Base-by-base conservation (phyloP, 2,329 filamentous ascomycete species). In the Sporothrix sp. region DNA sequence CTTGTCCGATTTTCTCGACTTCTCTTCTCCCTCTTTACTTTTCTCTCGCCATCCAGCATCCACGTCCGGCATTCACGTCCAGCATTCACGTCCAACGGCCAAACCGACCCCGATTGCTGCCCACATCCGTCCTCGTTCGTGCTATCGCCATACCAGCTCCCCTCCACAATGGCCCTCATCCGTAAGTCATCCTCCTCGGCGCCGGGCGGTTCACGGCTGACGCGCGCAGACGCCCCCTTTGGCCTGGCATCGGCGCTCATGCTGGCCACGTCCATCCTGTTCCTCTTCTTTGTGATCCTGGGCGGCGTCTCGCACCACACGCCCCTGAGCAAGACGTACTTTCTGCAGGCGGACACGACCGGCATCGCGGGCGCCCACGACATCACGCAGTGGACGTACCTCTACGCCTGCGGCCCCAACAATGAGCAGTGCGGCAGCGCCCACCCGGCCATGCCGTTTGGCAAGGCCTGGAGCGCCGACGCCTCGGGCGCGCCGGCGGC, bases 361-460 rank as follows among this genome's bases (percentile, higher is more conserved):
- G 79, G 74, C 62, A 89, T 95, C 62, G 71, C 76, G 3, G 82
- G 82, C 43, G 83, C 87, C 11, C 78, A 82, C 48, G 56, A 73
- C 46, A 60, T 76, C 16, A 83, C 87, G 11, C 82, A 91, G 69
- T 97, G 91, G 91, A 94, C 89, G 32, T 95, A 85, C 69, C 93
- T 94, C 74, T 83, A 86, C 65, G 73, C 94, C 55, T 95, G 90
- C 69, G 79, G 82, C 48, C 71, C 71, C 27, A 70, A 69, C 55
- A 78, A 82, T 63, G 72, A 71, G 47, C 68, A 85, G 67, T 96
- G 88, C 68, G 76, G 80, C 54, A 61, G 61, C 1, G 66, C 78
- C 3, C 75, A 79, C 16, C 74, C 82, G 18, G 84, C 82, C 66
- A 60, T 84, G 64, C 69, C 87, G 68, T 63, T 93, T 73, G 74